Evolutionary conservation across 2,329 filamentous ascomycete species (phyloP), one percentile per base, ranked within the genome.

Genomic region (Dactylonectria macrodidyma): DNA sequence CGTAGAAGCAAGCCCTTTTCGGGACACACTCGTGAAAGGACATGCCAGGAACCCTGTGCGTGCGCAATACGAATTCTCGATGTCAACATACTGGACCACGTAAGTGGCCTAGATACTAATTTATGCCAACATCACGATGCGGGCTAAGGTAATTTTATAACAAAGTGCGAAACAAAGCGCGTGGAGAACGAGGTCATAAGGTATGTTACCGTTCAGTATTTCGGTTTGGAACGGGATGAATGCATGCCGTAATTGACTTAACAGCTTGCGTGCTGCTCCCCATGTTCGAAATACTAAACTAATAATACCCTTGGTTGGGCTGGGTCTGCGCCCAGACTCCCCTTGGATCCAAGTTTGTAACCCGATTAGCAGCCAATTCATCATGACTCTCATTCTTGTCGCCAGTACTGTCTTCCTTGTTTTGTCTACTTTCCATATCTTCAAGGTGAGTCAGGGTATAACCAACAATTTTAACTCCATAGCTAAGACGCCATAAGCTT

Each of bases 401-500:
- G 51, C 33, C 12, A 54, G 33, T 22, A 34, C 33, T 10, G 24
- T 10, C 11, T 1, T 54, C 2, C 51, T 54, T 16, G 7, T 36
- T 54, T n/a, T 54, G 9, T 12, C 36, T n/a, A n/a, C 34, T 10
- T 34, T 36, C 3, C 33, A 38, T 2, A 11, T 54, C 36, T n/a
- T 19, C 10, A 54, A 54, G 51, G 51, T 54, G 2, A 54, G 51
- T 36, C 1, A 36, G 5, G 4, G 16, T 7, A 44, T 44, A 22
- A 36, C 5, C 8, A n/a, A 11, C 9, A 10, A 38, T 24, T 54
- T 54, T 16, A 16, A 22, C 5, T 12, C 11, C 2, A 3, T 3
- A 14, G 19, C 51, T 54, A 3, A 54, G 22, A 54, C 51, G 6
- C 10, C n/a, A 19, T 36, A 12, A 65, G 66, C 44, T 47, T 2